phyloP scores from a whole-genome alignment of 2,329 filamentous ascomycete species.

The Torrubiellomyces zombiae region DNA sequence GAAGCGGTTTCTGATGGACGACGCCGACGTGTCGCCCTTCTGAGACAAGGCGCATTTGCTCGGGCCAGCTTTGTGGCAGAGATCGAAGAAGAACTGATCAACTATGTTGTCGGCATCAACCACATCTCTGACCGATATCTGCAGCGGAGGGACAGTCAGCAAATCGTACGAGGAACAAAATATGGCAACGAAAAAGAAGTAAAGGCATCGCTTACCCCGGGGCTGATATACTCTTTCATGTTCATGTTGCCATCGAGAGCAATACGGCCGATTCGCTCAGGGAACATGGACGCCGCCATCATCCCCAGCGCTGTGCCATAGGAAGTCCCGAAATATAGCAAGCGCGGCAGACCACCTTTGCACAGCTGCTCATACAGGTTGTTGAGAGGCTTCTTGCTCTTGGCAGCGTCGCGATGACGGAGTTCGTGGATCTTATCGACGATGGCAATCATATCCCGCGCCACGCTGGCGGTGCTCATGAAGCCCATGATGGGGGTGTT shows the following conservation, averaged over 20 bases:
- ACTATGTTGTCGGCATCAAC: constrained; percentile 19
- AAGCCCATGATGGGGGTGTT: constrained; percentile 11
- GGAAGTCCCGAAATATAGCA: constrained; percentile 32
- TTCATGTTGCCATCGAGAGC: constrained; percentile 22
- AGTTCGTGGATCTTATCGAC: constrained; percentile 20
- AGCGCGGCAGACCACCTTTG: constrained; percentile 3
- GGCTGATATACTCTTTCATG: constrained; percentile 16
- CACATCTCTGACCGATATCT: constrained; percentile 17
- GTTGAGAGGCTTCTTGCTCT: background rate
- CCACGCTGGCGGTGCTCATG: constrained; percentile 21
- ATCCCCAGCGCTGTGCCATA: constrained; percentile 21
- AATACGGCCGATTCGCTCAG: constrained; percentile 20
- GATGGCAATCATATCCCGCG: constrained; percentile 24
- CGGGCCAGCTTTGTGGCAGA: constrained; percentile 14
- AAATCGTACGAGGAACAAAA: background rate
- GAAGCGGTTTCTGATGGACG: constrained; percentile 8
- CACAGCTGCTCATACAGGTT: constrained; percentile 2
- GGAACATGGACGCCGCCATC: constrained; percentile 17
- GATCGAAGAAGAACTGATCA: constrained; percentile 15
- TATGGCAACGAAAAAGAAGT: background rate
- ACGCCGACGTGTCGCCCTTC: constrained; percentile 7
- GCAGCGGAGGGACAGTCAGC: constrained; percentile 10
- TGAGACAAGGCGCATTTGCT: constrained; percentile 12
- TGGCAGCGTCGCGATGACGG: constrained; percentile 2
- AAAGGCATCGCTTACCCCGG: constrained; percentile 2